These are phyloP conservation scores for Talaromyces sp. DNA, from an alignment of 2,329 filamentous ascomycete species.

Conservation along the genomic window DNA sequence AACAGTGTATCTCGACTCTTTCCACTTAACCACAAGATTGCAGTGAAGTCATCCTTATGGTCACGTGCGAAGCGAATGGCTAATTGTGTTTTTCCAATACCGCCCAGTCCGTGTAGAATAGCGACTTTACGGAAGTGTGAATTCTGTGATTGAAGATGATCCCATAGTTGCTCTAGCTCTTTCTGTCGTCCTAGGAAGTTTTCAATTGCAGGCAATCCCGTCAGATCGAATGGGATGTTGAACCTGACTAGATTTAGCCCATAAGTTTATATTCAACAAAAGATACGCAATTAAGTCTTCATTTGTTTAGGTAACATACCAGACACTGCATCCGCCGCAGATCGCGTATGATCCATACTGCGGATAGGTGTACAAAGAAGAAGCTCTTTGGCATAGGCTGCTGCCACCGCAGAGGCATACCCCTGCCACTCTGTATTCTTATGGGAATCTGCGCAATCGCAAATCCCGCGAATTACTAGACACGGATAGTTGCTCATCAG, in stretches of 20 bases:
- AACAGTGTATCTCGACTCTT: slow-evolving; percentile 22
- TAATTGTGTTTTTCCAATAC: slow-evolving; percentile 28
- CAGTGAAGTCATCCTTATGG: slow-evolving; percentile 24
- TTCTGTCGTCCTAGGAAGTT: slow-evolving; percentile 21
- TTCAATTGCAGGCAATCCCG: background rate
- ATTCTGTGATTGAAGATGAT: slow-evolving; percentile 14
- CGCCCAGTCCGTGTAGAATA: slow-evolving; percentile 24
- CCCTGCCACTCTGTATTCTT: slow-evolving; percentile 16
- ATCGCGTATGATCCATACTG: background rate
- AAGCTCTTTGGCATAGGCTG: background rate
- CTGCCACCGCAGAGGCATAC: background rate
- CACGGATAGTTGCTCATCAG: slow-evolving; percentile 22
- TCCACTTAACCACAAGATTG: slow-evolving; percentile 30
- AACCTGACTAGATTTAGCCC: background rate
- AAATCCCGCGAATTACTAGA: slow-evolving; percentile 22
- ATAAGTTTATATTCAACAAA: background rate
- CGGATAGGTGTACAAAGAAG: background rate
- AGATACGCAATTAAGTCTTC: too few relatives aligned
- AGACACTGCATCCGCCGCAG: background rate
- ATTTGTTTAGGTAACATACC: too few relatives aligned
- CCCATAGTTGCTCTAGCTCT: slow-evolving; percentile 20
- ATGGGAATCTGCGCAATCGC: slow-evolving; percentile 23
- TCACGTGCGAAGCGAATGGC: slow-evolving; percentile 24
- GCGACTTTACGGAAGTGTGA: slow-evolving; percentile 19
- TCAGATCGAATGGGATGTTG: background rate